These are phyloP conservation scores for Trypanosomatidae sp. DNA, from an alignment of 208 protist species.

Conservation along the genomic window DNA sequence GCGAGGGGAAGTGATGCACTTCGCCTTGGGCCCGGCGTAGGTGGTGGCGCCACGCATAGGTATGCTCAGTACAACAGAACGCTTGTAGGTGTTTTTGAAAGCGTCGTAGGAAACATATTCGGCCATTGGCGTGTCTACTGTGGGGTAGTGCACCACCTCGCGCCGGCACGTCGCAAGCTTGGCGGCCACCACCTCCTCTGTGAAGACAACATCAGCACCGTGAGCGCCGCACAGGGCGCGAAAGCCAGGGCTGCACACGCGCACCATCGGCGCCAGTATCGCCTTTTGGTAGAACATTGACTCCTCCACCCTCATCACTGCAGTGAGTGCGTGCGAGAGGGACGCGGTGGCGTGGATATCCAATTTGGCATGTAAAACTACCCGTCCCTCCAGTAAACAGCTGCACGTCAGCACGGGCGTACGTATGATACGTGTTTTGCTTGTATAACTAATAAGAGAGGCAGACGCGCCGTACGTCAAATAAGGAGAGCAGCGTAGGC, in stretches of 20 bases:
- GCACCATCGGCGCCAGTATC: conserved; percentile 97
- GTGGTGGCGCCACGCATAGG: background rate
- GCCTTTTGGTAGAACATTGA: conserved; percentile 56
- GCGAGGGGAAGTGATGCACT: conserved; percentile 19
- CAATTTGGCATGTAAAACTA: background rate
- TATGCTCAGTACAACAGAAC: conserved; percentile 53
- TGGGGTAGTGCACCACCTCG: conserved; percentile 60
- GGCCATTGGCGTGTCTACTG: conserved; percentile 37
- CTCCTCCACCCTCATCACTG: conserved; percentile 3
- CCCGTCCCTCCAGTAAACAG: background rate
- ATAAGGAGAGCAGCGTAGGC: background rate
- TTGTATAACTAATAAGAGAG: background rate
- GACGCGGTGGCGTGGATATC: background rate
- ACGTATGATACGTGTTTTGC: background rate
- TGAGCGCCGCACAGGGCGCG: conserved; percentile 88
- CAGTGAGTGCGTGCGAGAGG: background rate
- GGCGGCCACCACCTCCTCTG: conserved; percentile 97
- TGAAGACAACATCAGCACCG: conserved; percentile 97
- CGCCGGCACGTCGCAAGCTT: conserved; percentile 77
- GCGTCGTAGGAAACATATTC: conserved; percentile 90
- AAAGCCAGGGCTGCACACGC: conserved; percentile 91
- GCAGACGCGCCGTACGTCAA: background rate
- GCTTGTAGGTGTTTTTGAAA: conserved; percentile 72
- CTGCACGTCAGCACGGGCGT: background rate
- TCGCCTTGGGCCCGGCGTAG: background rate